These are phyloP conservation scores for Botrytis sinoallii DNA, from an alignment of 2,329 filamentous ascomycete genomes.

Conservation along the genomic window DNA sequence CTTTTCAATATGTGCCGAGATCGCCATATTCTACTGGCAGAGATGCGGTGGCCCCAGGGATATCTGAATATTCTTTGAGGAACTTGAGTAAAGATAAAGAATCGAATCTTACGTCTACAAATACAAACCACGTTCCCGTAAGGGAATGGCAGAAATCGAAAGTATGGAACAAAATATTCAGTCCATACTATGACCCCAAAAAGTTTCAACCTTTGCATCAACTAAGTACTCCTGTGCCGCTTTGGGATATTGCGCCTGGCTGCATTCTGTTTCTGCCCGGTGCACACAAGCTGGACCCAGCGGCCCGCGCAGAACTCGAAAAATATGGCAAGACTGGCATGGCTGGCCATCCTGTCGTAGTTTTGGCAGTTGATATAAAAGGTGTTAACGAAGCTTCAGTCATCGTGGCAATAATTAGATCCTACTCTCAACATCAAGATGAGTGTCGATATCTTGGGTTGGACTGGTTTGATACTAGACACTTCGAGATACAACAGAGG, in stretches of 20 bases:
- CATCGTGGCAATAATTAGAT: neutral
- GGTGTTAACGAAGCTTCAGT: neutral
- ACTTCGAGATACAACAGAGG: neutral
- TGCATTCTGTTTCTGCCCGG: neutral
- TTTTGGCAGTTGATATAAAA: neutral
- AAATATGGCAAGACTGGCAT: neutral
- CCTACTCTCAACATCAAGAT: neutral
- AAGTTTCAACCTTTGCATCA: neutral
- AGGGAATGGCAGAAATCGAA: slow-evolving; percentile 13
- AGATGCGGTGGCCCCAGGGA: neutral
- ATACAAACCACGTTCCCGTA: neutral
- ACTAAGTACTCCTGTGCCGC: neutral
- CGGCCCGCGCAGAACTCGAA: neutral
- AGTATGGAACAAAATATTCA: slow-evolving; percentile 13
- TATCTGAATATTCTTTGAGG: neutral
- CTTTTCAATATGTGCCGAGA: neutral
- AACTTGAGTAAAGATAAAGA: neutral
- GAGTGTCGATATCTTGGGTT: neutral
- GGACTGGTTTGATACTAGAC: neutral
- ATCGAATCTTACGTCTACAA: neutral
- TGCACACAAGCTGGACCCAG: neutral
- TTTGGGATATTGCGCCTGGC: slow-evolving; percentile 18
- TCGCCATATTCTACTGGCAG: neutral
- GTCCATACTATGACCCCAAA: neutral
- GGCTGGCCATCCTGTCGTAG: neutral